These are phyloP conservation scores for Gliomastix tumulicola DNA, from an alignment of 2,329 filamentous ascomycete species.

Conservation along the genomic window DNA sequence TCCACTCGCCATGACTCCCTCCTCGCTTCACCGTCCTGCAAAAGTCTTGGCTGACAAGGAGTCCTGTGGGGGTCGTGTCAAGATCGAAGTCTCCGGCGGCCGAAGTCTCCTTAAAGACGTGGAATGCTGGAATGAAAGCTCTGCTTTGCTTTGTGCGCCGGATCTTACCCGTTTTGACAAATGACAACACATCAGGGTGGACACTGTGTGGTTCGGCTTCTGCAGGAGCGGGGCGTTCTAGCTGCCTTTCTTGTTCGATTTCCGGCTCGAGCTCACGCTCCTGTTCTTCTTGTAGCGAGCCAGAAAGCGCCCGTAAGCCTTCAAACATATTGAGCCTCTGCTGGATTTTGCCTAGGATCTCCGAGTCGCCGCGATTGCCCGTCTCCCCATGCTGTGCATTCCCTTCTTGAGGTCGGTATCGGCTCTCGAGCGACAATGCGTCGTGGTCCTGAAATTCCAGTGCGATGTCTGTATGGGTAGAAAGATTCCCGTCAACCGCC, in stretches of 20 bases:
- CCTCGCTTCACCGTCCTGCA: background rate
- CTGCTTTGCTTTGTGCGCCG: background rate
- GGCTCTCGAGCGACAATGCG: slow-evolving; percentile 36
- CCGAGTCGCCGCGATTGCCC: too few relatives aligned
- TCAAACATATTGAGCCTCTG: too few relatives aligned
- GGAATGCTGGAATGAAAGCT: slow-evolving; percentile 1
- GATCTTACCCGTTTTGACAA: slow-evolving; percentile 2
- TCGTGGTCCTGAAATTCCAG: slow-evolving; percentile 44
- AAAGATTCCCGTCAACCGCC: background rate
- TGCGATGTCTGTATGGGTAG: slow-evolving; percentile 20
- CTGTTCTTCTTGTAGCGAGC: slow-evolving; percentile 52
- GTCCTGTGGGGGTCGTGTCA: background rate
- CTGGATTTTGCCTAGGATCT: too few relatives aligned
- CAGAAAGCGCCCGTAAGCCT: too few relatives aligned
- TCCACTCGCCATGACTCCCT: background rate
- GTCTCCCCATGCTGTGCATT: too few relatives aligned
- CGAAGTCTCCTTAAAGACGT: background rate
- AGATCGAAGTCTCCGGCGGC: background rate
- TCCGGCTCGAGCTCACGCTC: slow-evolving; percentile 60
- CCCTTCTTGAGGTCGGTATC: slow-evolving; percentile 49
- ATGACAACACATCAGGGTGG: slow-evolving; percentile 13
- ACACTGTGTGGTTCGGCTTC: slow-evolving; percentile 33
- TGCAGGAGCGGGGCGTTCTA: slow-evolving; percentile 36
- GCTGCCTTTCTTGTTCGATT: slow-evolving; percentile 48
- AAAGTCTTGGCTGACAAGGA: background rate